phyloP scores from a whole-genome alignment of 2,329 filamentous ascomycete species.

The Knufia petricola region DNA sequence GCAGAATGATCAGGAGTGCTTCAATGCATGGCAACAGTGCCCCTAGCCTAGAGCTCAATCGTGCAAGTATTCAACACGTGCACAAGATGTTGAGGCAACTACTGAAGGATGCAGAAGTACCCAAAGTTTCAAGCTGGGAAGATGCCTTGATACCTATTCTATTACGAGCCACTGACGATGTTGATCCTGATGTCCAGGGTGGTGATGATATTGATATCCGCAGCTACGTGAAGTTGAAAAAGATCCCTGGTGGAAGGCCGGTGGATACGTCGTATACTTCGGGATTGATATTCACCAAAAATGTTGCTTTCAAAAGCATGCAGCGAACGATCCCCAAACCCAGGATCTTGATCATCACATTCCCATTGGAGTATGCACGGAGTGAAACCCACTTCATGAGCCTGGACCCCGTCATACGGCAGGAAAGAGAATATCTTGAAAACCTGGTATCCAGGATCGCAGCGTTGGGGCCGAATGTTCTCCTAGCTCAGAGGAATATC shows the following conservation, averaged over 20 bases:
- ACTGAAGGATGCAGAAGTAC: conserved; percentile 63
- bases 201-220: conserved; percentile 96
- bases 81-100: conserved; percentile 75
- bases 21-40: conserved; percentile 68
- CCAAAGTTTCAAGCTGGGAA: conserved; percentile 71
- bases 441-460: conserved; percentile 89
- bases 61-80: conserved; percentile 79
- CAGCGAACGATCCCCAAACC: conserved; percentile 73
- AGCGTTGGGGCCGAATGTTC: conserved; percentile 69
- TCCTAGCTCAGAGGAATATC: conserved; percentile 88
- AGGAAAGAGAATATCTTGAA: conserved; percentile 86
- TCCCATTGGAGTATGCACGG: conserved; percentile 89
- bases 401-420: conserved; percentile 87
- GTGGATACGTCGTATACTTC: conserved; percentile 94
- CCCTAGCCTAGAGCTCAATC: conserved; percentile 74
- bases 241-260: conserved; percentile 81
- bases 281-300: conserved; percentile 94
- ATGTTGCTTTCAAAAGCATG: conserved; percentile 94
- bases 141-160: conserved; percentile 83
- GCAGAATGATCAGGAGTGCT: conserved; percentile 62
- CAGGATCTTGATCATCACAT: conserved; percentile 83
- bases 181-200: conserved; percentile 79
- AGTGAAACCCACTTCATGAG: conserved; percentile 97
- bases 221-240: conserved; percentile 95
- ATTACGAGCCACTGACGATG: conserved; percentile 82